Percentiles rank a stretch among this genome's conserved stretches.
phyloP scores from a whole-genome alignment of 163 green algal species.

The Trebouxiophyceae sp. region DNA sequence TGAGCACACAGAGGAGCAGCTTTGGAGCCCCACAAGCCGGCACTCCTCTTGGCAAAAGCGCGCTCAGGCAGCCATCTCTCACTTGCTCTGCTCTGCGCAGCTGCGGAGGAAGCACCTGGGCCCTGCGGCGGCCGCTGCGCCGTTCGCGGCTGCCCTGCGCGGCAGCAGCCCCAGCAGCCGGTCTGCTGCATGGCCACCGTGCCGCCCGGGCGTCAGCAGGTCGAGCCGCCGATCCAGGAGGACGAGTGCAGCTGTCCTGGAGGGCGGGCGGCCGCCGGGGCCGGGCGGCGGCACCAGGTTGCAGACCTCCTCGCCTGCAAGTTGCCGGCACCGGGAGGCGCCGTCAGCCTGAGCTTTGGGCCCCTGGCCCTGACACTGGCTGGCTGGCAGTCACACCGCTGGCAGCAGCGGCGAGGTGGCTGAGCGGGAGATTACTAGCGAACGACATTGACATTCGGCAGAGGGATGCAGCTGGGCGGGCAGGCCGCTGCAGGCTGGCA shows the following conservation, averaged over 20 bases:
- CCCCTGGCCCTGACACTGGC: not conserved
- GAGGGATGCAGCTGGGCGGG: not conserved
- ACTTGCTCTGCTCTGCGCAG: no score
- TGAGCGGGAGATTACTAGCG: no score
- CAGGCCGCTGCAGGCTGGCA: no score
- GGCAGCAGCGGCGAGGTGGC: no score
- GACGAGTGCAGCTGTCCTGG: constrained; percentile 28
- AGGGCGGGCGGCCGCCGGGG: not conserved
- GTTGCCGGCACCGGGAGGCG: not conserved
- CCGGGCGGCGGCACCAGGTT: constrained; percentile 15
- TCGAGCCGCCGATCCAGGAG: constrained; percentile 58
- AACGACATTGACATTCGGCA: no score
- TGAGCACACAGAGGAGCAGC: no score
- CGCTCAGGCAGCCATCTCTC: not conserved
- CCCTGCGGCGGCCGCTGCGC: not conserved
- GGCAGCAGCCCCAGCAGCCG: constrained; percentile 6
- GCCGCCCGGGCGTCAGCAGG: constrained; percentile 36
- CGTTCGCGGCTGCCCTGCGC: not conserved
- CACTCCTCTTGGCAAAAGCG: not conserved
- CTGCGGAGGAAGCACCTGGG: not conserved
- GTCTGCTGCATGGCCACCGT: constrained; percentile 33
- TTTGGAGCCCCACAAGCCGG: not conserved
- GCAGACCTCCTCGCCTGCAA: constrained; percentile 23
- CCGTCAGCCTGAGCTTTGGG: not conserved
- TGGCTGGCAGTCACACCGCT: no score